Percentiles rank a stretch among this genome's conserved stretches.
Conservation (phyloP, 2,329 filamentous ascomycete genomes). For the Arthrobotrys sphaeroides region DNA sequence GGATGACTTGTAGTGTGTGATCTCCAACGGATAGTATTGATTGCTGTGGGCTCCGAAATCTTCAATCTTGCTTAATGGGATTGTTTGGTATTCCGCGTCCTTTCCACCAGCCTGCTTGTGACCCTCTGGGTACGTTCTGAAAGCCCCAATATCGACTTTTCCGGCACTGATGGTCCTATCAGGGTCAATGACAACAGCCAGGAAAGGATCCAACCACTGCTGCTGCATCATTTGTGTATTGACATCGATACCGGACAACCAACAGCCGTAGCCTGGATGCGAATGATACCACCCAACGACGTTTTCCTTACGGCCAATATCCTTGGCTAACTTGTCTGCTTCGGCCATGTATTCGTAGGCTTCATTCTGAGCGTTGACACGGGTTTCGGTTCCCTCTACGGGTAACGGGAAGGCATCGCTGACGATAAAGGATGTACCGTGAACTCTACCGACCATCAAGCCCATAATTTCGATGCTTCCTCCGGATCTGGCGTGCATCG, state of each 20-base stretch:
- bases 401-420: conserved; percentile 93
- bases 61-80: conserved; percentile 90
- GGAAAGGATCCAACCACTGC: conserved; percentile 84
- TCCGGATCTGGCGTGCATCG: conserved; percentile 94
- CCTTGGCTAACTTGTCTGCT: conserved; percentile 77
- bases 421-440: conserved; percentile 83
- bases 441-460: conserved; percentile 88
- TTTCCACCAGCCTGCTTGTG: conserved; percentile 70
- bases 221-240: conserved; percentile 87
- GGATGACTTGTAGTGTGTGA: conserved; percentile 92
- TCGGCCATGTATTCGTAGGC: conserved; percentile 97
- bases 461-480: conserved; percentile 96
- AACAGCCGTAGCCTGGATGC: conserved; percentile 97
- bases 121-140: conserved; percentile 84
- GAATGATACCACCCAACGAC: conserved; percentile 98
- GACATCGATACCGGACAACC: conserved; percentile 96
- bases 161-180: conserved; percentile 93
- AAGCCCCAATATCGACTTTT: conserved; percentile 96
- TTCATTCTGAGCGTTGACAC: conserved; percentile 94
- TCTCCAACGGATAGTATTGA: conserved; percentile 89
- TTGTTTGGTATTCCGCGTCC: conserved; percentile 74
- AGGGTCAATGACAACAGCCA: conserved; percentile 95
- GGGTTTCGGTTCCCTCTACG: conserved; percentile 97
- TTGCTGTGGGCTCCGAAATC: conserved; percentile 94
- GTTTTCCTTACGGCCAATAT: conserved; percentile 81